Evolutionary conservation across 1,139 yeast species (phyloP), one percentile per base, ranked within the genome.

Genomic region (Suhomyces wounanorum): DNA sequence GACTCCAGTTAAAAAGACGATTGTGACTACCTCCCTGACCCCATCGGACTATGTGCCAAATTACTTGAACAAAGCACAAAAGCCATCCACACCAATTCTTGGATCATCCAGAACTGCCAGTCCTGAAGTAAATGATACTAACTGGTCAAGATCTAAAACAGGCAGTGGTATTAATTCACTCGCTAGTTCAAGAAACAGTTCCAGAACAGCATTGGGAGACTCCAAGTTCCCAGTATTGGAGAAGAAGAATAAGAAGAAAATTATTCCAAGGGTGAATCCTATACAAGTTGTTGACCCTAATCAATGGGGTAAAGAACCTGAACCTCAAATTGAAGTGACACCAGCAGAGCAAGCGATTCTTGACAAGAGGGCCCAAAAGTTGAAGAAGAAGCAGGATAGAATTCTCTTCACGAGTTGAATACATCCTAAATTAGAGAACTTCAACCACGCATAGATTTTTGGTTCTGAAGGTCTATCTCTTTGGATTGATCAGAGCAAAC

Each of bases 261-360:
- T 60, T 3, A 69, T 76, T 44, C 80, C 80, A 1, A 61, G 78
- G 45, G 80, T 76, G 2, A 75, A 72, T 45, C 75, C 75, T 3
- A 57, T 69, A 3, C 58, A 60, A 16, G 54, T 63, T 10, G 55
- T 63, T 1, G 68, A 65, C 49, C 67, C 71, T 1, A 53, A 48
- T 31, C 52, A 54, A 14, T 69, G 74, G 74, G 70, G 72, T 1
- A 52, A 39, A 30, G 48, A 46, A 10, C 49, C 54, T 16, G 47
- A 49, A 9, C 52, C 55, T 8, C 47, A 23, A 10, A 45, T 54
- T n/a, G 53, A 46, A 17, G 45, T 52, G 1, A 54, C 49, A 8
- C 56, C 55, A 6, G 60, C 57, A 28, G 60, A 60, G 2, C 55
- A 57, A n/a, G 59, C 62, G 0, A 61, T 62, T 7, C 48, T 53